Base-by-base conservation (phyloP, 441 rosid genomes). In the Erysimum cheiri region DNA sequence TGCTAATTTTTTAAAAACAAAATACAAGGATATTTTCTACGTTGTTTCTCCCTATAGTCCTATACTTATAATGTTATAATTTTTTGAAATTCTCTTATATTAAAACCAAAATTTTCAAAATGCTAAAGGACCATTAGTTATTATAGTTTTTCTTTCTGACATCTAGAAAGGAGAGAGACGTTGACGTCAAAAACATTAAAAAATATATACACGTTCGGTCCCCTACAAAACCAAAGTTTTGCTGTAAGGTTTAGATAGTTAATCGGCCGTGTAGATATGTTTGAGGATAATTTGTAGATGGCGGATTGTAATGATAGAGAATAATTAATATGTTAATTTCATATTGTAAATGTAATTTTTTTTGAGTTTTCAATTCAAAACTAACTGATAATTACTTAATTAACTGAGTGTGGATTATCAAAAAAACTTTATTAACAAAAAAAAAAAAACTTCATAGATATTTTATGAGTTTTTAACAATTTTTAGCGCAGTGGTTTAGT, bases 151-250 rank as follows among this genome's bases (percentile, higher is more conserved):
- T 6, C 43, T 14, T 41, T 29, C 65, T 41, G 65, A 41, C 39
- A 43, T 60, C 35, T 41, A 60, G 26, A 14, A 40, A 60, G 32
- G 8, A 60, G 52, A 44, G 37, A 29, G 52, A 60, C 52, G 37
- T 28, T 28, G 52, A 43, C 52, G 26, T 60, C 9, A 5, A 2
- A 40, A 59, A 22, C 39, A 32, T 17, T 24, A 11, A 57, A 4
- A 49, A 1, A 57, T 32, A 54, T 8, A 5, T 57, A 57, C 46
- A 60, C 36, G 52, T 60, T 60, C 11, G 52, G 39, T 26, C 39
- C 65, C 65, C 50, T n/a, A 41, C 50, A 35, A 35, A 17, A 29
- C n/a, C 10, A 10, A 17, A 19, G 29, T n/a, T 22, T 33, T 56
- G 13, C 9, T 17, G 28, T 33, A 15, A 50, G 35, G 56, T 49